Percentiles rank a stretch among this genome's conserved stretches.
Conservation (phyloP, 2,329 filamentous ascomycete genomes). For the Botrytis paeoniae region DNA sequence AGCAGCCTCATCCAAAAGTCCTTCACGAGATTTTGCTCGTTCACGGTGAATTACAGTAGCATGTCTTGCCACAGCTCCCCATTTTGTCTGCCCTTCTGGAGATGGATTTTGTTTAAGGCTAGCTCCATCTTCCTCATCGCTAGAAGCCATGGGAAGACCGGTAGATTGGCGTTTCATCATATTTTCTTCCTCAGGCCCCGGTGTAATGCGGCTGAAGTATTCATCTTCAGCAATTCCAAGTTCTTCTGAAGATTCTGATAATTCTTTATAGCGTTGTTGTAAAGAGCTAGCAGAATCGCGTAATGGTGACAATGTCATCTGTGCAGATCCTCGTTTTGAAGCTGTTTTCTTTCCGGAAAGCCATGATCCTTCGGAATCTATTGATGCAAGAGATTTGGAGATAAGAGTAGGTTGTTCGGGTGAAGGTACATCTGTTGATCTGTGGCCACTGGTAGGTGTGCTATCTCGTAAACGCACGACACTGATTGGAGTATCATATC, state of each 20-base stretch:
- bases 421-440: constrained; percentile 44
- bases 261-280: constrained; percentile 48
- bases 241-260: constrained; percentile 62
- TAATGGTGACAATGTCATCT: constrained; percentile 43
- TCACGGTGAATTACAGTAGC: constrained; percentile 63
- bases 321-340: constrained; percentile 47
- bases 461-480: constrained; percentile 40
- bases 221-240: constrained; percentile 67
- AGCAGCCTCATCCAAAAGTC: constrained; percentile 41
- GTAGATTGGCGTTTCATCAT: constrained; percentile 42
- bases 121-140: constrained; percentile 56
- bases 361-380: constrained; percentile 96
- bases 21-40: constrained; percentile 58
- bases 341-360: constrained; percentile 67
- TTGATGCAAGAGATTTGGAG: constrained; percentile 85
- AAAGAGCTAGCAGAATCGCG: constrained; percentile 44
- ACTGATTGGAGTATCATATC: constrained; percentile 49
- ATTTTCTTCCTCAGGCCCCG: constrained; percentile 37
- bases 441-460: constrained; percentile 47
- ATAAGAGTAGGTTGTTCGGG: constrained; percentile 53
- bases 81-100: constrained; percentile 33
- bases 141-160: constrained; percentile 51
- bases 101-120: constrained; percentile 33
- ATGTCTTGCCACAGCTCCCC: constrained; percentile 43
- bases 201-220: constrained; percentile 60